Percentiles rank a stretch among this genome's conserved stretches.
phyloP scores from a whole-genome alignment of 1,139 yeast genomes.

The Saccharomyces hybrid region DNA sequence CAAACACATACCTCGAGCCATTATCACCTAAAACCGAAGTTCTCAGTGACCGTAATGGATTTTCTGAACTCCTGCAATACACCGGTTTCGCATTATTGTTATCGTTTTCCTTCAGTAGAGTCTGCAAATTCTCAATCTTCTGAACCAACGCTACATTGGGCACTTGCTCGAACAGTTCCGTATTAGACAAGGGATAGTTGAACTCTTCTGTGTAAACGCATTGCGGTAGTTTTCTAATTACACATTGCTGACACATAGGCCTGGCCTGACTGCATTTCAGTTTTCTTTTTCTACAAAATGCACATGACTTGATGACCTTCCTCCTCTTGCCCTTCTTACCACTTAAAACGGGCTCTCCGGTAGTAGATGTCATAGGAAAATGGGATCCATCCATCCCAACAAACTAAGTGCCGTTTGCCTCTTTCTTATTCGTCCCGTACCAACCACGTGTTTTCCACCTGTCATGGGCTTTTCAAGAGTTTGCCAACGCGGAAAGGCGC shows the following conservation, averaged over 20 bases:
- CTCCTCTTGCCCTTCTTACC: constrained; percentile 10
- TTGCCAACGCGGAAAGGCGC: background rate
- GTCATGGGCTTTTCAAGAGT: background rate
- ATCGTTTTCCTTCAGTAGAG: background rate
- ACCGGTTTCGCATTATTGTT: background rate
- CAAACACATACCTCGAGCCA: constrained; percentile 14
- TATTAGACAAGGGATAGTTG: constrained; percentile 16
- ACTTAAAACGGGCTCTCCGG: background rate
- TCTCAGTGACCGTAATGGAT: background rate
- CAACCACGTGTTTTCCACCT: background rate
- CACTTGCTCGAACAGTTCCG: constrained; percentile 18
- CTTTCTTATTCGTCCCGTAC: background rate
- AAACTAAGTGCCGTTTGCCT: background rate
- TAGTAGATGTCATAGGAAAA: background rate
- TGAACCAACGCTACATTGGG: constrained; percentile 23
- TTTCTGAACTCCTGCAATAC: background rate
- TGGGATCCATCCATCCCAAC: background rate
- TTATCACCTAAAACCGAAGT: constrained; percentile 5
- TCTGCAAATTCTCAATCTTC: constrained; percentile 17
- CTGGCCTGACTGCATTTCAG: constrained; percentile 27
- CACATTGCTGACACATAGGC: constrained; percentile 25
- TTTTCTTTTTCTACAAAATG: constrained; percentile 28
- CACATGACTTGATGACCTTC: constrained; percentile 26
- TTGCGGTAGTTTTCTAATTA: constrained; percentile 17
- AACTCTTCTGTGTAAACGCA: constrained; percentile 24